Percentiles rank a stretch among this genome's conserved stretches.
These are phyloP conservation scores for Ophidiomyces ophidiicola DNA, from an alignment of 2,329 filamentous ascomycete genomes.

Conservation along the genomic window DNA sequence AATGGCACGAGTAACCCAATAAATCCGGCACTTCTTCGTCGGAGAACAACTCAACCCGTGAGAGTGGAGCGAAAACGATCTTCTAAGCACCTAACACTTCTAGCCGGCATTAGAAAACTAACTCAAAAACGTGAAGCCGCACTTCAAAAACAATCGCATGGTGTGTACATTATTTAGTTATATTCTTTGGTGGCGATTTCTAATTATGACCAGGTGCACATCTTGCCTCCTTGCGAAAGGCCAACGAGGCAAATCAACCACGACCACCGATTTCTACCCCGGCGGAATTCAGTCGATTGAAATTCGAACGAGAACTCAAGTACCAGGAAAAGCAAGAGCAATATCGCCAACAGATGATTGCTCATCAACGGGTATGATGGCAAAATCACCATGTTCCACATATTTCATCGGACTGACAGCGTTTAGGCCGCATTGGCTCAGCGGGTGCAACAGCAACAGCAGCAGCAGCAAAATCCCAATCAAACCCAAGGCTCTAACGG, in stretches of 20 bases:
- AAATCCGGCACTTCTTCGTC: slow-evolving; percentile 45
- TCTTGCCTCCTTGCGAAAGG: slow-evolving; percentile 69
- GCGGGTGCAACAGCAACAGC: slow-evolving; percentile 29
- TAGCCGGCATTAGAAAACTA: slow-evolving; percentile 90
- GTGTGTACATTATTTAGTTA: slow-evolving; percentile 33
- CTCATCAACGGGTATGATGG: slow-evolving; percentile 39
- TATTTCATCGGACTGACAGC: slow-evolving; percentile 13
- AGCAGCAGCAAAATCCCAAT: slow-evolving; percentile 8
- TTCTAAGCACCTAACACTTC: slow-evolving; percentile 72
- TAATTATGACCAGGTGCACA: slow-evolving; percentile 50
- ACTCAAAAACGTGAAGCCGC: slow-evolving; percentile 85
- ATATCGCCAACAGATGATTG: slow-evolving; percentile 52
- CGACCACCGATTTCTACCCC: slow-evolving; percentile 58
- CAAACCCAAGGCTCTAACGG: slow-evolving; percentile 6
- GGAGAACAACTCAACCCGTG: slow-evolving; percentile 62
- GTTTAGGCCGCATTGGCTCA: slow-evolving; percentile 33
- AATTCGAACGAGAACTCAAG: slow-evolving; percentile 72
- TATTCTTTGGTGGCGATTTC: not conserved
- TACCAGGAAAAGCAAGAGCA: slow-evolving; percentile 45
- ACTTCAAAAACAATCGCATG: slow-evolving; percentile 76
- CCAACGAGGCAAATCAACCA: slow-evolving; percentile 54
- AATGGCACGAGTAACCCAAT: slow-evolving; percentile 33
- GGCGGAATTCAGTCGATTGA: slow-evolving; percentile 78
- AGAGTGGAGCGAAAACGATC: slow-evolving; percentile 78
- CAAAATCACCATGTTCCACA: slow-evolving; percentile 1